Base-by-base conservation (phyloP, 352 stramenopile genomes). In the Pythium myriotylum region DNA sequence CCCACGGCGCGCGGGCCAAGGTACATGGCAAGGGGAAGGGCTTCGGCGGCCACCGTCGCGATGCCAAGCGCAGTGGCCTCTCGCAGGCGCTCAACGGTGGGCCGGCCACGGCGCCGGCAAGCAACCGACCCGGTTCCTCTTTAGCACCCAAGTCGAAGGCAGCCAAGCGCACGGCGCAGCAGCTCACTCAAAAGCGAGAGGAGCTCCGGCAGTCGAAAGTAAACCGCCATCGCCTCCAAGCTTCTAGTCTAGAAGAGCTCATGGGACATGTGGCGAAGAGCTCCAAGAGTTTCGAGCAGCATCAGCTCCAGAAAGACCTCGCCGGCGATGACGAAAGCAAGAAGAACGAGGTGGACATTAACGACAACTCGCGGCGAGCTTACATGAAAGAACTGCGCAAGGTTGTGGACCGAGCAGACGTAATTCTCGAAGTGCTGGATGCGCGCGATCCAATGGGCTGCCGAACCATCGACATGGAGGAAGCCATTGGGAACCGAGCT, bases 371-470 rank as follows among this genome's bases (percentile, higher is more conserved):
- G 50, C 88, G 95, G 23, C 88, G 91, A 37, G 93, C 96, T 14
- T 99, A 98, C 83, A 91, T 99, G 63, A 89, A 94, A 41, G 92
- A 98, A 65, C 84, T 99, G 50, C 96, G 97, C 67, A 98, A 98
- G 68, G 96, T 99, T 13, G 94, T 99, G 23, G 95, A 99, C 65
- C 83, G 85, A 39, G 89, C 95, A 1, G 97, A 99, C 73, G 95
- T 99, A 22, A 89, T 99, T 12, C 79, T 99, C 20, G 91, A 99
- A 68, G 94, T 99, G 35, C 74, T 99, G 57, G 97, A 99, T 74
- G 97, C 97, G 26, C 86, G 97, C 35, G 97, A 99, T 84, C 97
- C 97, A 2, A 87, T 98, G 69, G 96, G 94, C 22, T 98, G 91
- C 49, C 81, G 96, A 13, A 95, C 95, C 49, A 72, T 90, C 16